phyloP scores from a whole-genome alignment of 2,329 filamentous ascomycete species.

The Aspergillus spinulosporus region DNA sequence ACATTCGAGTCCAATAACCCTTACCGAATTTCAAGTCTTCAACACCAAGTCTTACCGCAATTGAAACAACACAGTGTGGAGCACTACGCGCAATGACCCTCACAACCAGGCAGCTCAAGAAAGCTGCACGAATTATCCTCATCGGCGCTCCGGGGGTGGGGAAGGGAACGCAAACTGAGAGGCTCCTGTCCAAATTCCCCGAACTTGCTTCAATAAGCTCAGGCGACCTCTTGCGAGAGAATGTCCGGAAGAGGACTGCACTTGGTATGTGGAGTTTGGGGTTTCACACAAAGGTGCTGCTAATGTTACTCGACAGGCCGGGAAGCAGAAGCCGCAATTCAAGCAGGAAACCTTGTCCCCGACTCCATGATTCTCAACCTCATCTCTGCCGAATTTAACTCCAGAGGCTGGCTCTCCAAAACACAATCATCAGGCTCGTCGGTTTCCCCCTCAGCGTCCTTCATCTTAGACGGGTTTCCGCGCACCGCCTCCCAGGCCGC shows the following conservation, averaged over 20 bases:
- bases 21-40: neutral
- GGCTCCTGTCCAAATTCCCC: slow-evolving; percentile 81
- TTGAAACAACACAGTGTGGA: neutral
- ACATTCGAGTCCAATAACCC: neutral
- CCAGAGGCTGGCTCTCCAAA: slow-evolving; percentile 74
- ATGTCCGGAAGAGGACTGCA: slow-evolving; percentile 85
- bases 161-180: slow-evolving; percentile 93
- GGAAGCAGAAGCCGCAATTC: slow-evolving; percentile 86
- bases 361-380: slow-evolving; percentile 89
- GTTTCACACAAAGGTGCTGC: neutral
- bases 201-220: slow-evolving; percentile 91
- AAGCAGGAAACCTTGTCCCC: slow-evolving; percentile 82
- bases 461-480: slow-evolving; percentile 95
- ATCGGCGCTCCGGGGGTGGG: slow-evolving; percentile 95
- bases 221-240: slow-evolving; percentile 85
- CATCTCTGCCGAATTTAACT: slow-evolving; percentile 84
- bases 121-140: slow-evolving; percentile 88
- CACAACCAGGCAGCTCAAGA: slow-evolving; percentile 59
- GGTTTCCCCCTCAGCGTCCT: slow-evolving; percentile 76
- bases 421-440: slow-evolving; percentile 39
- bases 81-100: slow-evolving; percentile 29
- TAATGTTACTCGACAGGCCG: slow-evolving; percentile 60
- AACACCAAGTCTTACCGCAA: neutral
- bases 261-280: slow-evolving; percentile 61
- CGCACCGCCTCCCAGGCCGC: slow-evolving; percentile 78